Conservation (phyloP, 2,329 filamentous ascomycete genomes). For the Periglandula ipomoeae region DNA sequence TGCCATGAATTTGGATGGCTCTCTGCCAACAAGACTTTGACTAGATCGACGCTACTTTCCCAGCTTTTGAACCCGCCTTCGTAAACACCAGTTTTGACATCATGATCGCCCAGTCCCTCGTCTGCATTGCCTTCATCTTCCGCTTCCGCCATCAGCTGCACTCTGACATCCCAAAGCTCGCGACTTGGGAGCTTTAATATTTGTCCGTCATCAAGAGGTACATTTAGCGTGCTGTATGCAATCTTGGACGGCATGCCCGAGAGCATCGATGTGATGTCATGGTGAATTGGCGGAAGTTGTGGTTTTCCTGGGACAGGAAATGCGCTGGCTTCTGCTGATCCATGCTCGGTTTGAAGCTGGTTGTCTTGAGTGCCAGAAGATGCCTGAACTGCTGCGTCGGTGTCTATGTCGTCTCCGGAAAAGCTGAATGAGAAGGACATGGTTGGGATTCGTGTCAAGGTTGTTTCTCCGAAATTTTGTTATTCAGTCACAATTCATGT, state of each 20-base stretch:
- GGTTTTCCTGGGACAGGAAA: constrained; percentile 55
- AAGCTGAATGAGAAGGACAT: constrained; percentile 54
- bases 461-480: neutral
- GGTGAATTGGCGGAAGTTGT: constrained; percentile 44
- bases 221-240: constrained; percentile 53
- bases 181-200: constrained; percentile 55
- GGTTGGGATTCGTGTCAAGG: too few relatives aligned
- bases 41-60: constrained; percentile 77
- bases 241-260: constrained; percentile 61
- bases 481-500: neutral
- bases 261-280: constrained; percentile 43
- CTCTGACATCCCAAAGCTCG: constrained; percentile 71
- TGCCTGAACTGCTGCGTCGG: constrained; percentile 9
- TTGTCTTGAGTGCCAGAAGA: constrained; percentile 12
- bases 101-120: constrained; percentile 53
- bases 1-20: constrained; percentile 24
- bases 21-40: constrained; percentile 51
- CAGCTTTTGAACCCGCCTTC: constrained; percentile 86
- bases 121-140: constrained; percentile 31
- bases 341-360: constrained; percentile 11
- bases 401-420: constrained; percentile 55
- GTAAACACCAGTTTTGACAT: constrained; percentile 74
- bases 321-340: constrained; percentile 30
- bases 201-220: constrained; percentile 47
- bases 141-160: constrained; percentile 72